These are phyloP conservation scores for Dimargaris cristalligena DNA, from an alignment of 192 early-diverging fungal genomes.

Conservation along the genomic window DNA sequence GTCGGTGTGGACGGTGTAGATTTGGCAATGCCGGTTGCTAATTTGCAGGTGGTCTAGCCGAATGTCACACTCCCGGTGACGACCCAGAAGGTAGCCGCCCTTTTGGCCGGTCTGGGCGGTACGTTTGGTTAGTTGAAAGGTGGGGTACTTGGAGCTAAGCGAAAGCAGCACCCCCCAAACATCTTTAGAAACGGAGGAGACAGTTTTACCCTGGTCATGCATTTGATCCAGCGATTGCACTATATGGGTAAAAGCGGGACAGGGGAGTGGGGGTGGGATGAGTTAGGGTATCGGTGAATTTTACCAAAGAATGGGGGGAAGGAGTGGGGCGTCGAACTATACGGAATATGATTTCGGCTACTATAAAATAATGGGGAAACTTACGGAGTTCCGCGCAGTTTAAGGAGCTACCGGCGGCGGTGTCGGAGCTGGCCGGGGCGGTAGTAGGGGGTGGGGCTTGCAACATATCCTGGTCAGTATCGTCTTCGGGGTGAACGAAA, in stretches of 20 bases:
- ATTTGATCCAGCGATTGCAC: constrained; percentile 5
- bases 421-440: neutral
- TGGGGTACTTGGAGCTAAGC: constrained; percentile 28
- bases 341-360: neutral
- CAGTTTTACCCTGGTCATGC: constrained; percentile 12
- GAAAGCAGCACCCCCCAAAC: constrained; percentile 33
- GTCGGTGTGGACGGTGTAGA: constrained; percentile 24
- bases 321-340: neutral
- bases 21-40: constrained; percentile 34
- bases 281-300: neutral
- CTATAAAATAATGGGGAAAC: neutral
- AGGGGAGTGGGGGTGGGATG: neutral
- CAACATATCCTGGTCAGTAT: too few species aligned
- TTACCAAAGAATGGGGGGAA: neutral
- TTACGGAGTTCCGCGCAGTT: constrained; percentile 4
- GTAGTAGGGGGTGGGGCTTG: too few species aligned
- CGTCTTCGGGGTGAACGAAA: too few species aligned
- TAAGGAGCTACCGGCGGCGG: neutral
- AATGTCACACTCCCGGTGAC: constrained; percentile 30
- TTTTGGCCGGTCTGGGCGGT: neutral
- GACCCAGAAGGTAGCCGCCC: constrained; percentile 29
- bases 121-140: constrained; percentile 17
- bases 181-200: constrained; percentile 24
- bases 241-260: neutral
- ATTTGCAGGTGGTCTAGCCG: constrained; percentile 27